Percentiles rank a stretch among this genome's conserved stretches.
Evolutionary conservation across 1,284 basidiomycete genomes (phyloP).

Genomic region (Leccinum cinnamomeum): DNA sequence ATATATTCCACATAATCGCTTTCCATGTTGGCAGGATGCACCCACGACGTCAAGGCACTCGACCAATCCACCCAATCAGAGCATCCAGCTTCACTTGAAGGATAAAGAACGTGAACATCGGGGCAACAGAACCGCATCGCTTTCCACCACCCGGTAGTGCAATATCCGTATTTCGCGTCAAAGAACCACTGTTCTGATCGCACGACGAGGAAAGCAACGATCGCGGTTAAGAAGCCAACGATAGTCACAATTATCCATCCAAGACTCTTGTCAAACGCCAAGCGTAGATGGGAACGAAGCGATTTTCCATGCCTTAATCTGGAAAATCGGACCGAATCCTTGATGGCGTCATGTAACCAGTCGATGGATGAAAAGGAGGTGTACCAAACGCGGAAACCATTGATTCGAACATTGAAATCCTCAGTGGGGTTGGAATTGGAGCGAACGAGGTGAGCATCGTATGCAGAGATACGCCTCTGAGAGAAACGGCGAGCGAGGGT

Average conservation of each 20-base stretch:
- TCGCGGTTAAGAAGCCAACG: conserved; percentile 79
- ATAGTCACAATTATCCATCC: conserved; percentile 93
- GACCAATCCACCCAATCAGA: conserved; percentile 78
- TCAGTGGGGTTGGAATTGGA: conserved; percentile 39
- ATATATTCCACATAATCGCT: conserved; percentile 63
- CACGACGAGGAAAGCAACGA: conserved; percentile 87
- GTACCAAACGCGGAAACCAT: conserved; percentile 92
- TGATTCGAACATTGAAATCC: conserved; percentile 66
- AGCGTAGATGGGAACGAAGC: conserved; percentile 66
- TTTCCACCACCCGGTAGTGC: conserved; percentile 66
- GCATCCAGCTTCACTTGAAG: conserved; percentile 49
- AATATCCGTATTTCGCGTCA: conserved; percentile 92
- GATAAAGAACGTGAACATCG: conserved; percentile 31
- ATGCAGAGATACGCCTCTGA: conserved; percentile 69
- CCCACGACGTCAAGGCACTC: conserved; percentile 40
- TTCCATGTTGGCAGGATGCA: conserved; percentile 23
- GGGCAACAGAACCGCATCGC: conserved; percentile 85
- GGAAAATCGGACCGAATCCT: conserved; percentile 80
- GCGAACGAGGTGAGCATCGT: conserved; percentile 53
- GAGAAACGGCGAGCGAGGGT: conserved; percentile 35
- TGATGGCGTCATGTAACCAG: conserved; percentile 93
- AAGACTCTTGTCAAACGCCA: conserved; percentile 77
- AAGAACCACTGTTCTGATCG: conserved; percentile 91
- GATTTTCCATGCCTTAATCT: conserved; percentile 69
- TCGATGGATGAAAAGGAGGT: conserved; percentile 83